Evolutionary conservation across 306 rosid species (phyloP), one percentile per base, ranked within the genome.

Genomic region (Sechiopsis laciniata): DNA sequence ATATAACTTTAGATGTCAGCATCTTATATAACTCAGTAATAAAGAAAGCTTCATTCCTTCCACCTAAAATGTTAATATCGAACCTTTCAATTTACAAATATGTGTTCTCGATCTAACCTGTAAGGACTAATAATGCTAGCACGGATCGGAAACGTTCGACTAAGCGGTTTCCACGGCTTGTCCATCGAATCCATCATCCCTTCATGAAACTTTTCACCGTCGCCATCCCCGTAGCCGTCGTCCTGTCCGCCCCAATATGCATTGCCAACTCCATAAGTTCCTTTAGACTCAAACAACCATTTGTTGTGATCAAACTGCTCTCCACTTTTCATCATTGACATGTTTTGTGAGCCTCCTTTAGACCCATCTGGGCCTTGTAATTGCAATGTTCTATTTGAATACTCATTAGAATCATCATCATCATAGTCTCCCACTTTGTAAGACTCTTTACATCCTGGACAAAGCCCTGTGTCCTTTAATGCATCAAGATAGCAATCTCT

Each of bases 391-490:
- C 89, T 80, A 0, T 22, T 64, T 0, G 86, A 65, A 80, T 77
- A 85, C 6, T 84, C 90, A 2, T 55, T 46, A 3, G 76, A 1
- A 10, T 88, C 88, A 0, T 86, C 95, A 0, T 86, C 95, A 0
- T 90, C 96, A 4, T 79, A 77, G 20, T 87, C 96, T 0, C 81
- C 92, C 3, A 54, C 14, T 78, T 62, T 85, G 74, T 92, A 92
- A 19, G 80, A 82, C 83, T 92, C 98, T 85, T 84, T 92, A 76
- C 98, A 92, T 46, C 98, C 96, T 5, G 98, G 98, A 69, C 98
- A 92, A 10, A 77, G 32, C 10, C 92, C 88, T 0, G 78, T 76
- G 0, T 88, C 95, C 50, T 88, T 90, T 42, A 85, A 87, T 2
- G 96, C 98, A 77, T 92, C 98, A 55, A 88, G 6, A 77, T 78